These are phyloP conservation scores for Seiridium unicorne DNA, from an alignment of 2,329 filamentous ascomycete genomes.

Conservation along the genomic window DNA sequence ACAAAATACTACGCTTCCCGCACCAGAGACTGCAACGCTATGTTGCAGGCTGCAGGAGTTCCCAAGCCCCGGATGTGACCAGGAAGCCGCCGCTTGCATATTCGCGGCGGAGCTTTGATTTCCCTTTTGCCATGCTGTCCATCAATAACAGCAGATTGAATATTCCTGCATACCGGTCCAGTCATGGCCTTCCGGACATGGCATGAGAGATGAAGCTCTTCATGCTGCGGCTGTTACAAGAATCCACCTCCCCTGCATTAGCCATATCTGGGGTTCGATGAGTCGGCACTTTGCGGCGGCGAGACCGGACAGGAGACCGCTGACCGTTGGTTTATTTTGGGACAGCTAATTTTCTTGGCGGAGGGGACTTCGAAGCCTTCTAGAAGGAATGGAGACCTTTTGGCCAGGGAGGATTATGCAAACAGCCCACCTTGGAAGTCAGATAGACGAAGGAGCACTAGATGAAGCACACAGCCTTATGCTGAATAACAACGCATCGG, in stretches of 20 bases:
- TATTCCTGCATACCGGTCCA: not conserved
- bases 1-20: too few relatives aligned
- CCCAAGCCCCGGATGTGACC: too few relatives aligned
- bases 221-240: not conserved
- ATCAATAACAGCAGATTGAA: not conserved
- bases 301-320: not conserved
- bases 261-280: too few relatives aligned
- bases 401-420: not conserved
- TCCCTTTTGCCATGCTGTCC: too few relatives aligned
- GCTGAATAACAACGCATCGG: too few relatives aligned
- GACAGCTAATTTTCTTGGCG: not conserved
- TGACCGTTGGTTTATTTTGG: not conserved
- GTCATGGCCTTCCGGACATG: not conserved
- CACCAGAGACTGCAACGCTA: too few relatives aligned
- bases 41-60: too few relatives aligned
- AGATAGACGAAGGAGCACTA: too few relatives aligned
- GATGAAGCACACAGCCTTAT: too few relatives aligned
- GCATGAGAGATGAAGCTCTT: not conserved
- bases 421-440: not conserved
- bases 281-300: not conserved
- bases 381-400: conserved; percentile 5
- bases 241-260: too few relatives aligned
- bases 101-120: too few relatives aligned
- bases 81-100: too few relatives aligned
- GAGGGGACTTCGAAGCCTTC: not conserved